Evolutionary conservation across 352 stramenopile species (phyloP).

Genomic region (Paralagenidium karlingii): DNA sequence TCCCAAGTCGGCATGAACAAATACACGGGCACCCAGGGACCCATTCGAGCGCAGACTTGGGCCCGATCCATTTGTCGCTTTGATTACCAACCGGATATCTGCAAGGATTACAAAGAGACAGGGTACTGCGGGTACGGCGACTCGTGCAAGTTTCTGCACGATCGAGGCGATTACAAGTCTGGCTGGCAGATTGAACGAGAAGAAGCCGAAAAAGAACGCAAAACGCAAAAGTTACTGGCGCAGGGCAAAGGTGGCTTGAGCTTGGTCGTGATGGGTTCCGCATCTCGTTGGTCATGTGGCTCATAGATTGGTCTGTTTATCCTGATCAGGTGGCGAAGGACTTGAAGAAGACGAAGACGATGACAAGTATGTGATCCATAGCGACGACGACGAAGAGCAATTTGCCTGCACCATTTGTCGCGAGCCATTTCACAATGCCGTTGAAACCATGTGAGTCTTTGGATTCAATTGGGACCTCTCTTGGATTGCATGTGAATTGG

Average conservation of each 20-base stretch:
- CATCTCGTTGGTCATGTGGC: conserved; percentile 4
- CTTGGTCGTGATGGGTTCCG: conserved; percentile 1
- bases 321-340: conserved; percentile 14
- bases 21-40: conserved; percentile 87
- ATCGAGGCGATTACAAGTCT: conserved; percentile 95
- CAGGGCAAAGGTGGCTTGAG: conserved; percentile 17
- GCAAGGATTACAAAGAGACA: conserved; percentile 99
- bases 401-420: conserved; percentile 96
- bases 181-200: conserved; percentile 97
- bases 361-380: conserved; percentile 47
- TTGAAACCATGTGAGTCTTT: conserved; percentile 79
- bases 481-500: background rate
- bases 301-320: too few relatives aligned
- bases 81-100: conserved; percentile 97
- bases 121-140: conserved; percentile 97
- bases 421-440: conserved; percentile 84
- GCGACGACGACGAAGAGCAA: conserved; percentile 48
- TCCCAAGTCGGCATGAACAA: conserved; percentile 83
- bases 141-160: conserved; percentile 97
- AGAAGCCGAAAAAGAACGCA: conserved; percentile 89
- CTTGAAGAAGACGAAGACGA: conserved; percentile 52
- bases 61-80: conserved; percentile 92
- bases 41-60: conserved; percentile 91
- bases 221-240: conserved; percentile 65
- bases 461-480: background rate